These are phyloP conservation scores for Candida palmyrensis DNA, from an alignment of 805 yeast genomes.

Conservation along the genomic window DNA sequence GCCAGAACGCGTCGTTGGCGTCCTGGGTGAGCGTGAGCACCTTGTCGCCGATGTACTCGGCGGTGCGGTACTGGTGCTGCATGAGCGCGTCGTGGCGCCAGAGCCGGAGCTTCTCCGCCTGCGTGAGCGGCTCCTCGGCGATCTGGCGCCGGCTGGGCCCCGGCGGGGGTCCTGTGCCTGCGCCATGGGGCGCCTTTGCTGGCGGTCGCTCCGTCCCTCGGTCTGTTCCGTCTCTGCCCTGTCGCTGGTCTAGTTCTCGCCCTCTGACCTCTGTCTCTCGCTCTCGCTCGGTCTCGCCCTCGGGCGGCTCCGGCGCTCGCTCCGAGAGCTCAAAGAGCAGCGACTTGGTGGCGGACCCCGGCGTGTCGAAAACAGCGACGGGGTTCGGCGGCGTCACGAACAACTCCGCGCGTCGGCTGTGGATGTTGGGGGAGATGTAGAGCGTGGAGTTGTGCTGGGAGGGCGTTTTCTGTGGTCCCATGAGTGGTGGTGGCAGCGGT, in stretches of 20 bases:
- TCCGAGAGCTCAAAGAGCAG: constrained; percentile 28
- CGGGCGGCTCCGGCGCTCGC: background rate
- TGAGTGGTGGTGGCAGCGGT: background rate
- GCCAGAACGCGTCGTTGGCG: constrained; percentile 93
- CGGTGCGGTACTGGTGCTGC: constrained; percentile 89
- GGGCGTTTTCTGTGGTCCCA: constrained; percentile 21
- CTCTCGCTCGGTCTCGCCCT: background rate
- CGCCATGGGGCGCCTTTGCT: constrained; percentile 2
- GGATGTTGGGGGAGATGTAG: constrained; percentile 65
- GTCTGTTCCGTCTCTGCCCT: constrained; percentile 3
- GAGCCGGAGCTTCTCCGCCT: constrained; percentile 76
- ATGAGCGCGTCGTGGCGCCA: constrained; percentile 93
- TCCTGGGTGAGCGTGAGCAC: constrained; percentile 78
- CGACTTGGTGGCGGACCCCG: constrained; percentile 34
- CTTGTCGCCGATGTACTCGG: constrained; percentile 89
- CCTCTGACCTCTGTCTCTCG: background rate
- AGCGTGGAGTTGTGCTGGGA: constrained; percentile 71
- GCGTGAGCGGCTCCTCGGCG: constrained; percentile 49
- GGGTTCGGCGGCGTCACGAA: constrained; percentile 48
- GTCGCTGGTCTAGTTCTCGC: background rate
- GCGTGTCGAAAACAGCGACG: constrained; percentile 37
- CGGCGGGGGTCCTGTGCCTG: constrained; percentile 3
- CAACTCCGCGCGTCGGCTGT: constrained; percentile 34
- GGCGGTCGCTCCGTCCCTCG: background rate
- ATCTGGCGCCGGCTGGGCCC: background rate